Percentiles rank a stretch among this genome's conserved stretches.
Conservation (phyloP, 805 yeast genomes). For the Torulaspora delbrueckii region DNA sequence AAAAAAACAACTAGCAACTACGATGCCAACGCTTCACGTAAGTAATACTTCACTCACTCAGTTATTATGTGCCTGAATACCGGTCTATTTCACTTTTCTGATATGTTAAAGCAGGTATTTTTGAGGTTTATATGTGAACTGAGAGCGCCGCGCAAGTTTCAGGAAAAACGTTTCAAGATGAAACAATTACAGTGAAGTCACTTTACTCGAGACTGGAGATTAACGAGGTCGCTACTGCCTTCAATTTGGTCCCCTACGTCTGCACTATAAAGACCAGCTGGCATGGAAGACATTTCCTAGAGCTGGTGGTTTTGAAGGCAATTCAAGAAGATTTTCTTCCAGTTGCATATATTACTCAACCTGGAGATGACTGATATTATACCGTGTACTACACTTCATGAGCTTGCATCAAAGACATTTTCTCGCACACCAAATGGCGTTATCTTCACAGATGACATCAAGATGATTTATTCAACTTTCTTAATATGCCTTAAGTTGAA, state of each 20-base stretch:
- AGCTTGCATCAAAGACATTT: conserved; percentile 42
- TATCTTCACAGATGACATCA: conserved; percentile 52
- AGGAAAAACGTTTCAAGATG: conserved; percentile 1
- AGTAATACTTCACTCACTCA: not conserved
- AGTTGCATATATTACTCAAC: too few species aligned
- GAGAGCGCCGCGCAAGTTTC: conserved; percentile 7
- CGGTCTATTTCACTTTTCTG: not conserved
- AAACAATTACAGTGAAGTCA: not conserved
- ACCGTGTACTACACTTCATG: conserved; percentile 32
- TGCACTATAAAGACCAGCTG: not conserved
- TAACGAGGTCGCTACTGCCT: not conserved
- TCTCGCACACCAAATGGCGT: conserved; percentile 50
- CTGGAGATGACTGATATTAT: not conserved
- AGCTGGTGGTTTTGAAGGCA: too few species aligned
- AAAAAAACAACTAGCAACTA: not conserved
- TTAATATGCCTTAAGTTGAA: conserved; percentile 40
- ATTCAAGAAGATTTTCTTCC: not conserved
- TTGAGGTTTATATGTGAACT: conserved; percentile 7
- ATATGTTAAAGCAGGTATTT: not conserved
- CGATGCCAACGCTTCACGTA: not conserved
- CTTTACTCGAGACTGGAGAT: not conserved
- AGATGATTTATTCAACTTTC: conserved; percentile 54
- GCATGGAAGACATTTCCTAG: not conserved
- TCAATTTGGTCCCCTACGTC: not conserved
- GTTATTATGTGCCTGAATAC: not conserved